Conservation (phyloP, 2,329 filamentous ascomycete genomes). For the Zymoseptoria pseudotritici region DNA sequence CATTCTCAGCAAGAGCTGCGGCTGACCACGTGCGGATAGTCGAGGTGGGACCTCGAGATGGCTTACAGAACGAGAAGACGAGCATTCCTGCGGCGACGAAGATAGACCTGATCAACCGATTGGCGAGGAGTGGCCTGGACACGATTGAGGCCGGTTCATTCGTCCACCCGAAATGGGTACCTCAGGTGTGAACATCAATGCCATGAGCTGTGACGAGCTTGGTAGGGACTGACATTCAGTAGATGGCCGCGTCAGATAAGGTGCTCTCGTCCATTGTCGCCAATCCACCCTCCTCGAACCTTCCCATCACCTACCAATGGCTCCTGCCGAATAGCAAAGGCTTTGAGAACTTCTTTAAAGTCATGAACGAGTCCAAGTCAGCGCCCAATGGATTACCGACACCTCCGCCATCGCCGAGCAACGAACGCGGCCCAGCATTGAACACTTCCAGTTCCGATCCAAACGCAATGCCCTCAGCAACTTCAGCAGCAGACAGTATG, state of each 20-base stretch:
- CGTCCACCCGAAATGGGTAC: constrained; percentile 77
- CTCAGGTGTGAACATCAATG: constrained; percentile 51
- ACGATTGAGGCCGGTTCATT: constrained; percentile 78
- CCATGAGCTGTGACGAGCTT: neutral
- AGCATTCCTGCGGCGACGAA: constrained; percentile 65
- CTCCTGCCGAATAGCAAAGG: constrained; percentile 72
- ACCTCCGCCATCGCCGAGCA: constrained; percentile 32
- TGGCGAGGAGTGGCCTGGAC: constrained; percentile 60
- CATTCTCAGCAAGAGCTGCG: constrained; percentile 16
- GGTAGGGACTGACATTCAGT: constrained; percentile 5
- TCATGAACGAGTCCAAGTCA: constrained; percentile 39
- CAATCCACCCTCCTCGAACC: constrained; percentile 46
- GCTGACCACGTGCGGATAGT: constrained; percentile 54
- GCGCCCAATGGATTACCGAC: constrained; percentile 43
- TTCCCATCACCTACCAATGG: constrained; percentile 66
- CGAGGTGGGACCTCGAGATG: constrained; percentile 75
- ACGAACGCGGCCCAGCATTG: constrained; percentile 32
- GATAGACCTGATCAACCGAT: constrained; percentile 63
- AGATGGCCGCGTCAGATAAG: constrained; percentile 74
- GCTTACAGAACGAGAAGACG: constrained; percentile 77
- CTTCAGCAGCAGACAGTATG: constrained; percentile 31
- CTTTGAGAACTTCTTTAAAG: constrained; percentile 53
- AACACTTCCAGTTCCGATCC: constrained; percentile 38
- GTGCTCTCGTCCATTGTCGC: constrained; percentile 64
- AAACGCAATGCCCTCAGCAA: constrained; percentile 34